phyloP scores from a whole-genome alignment of 805 yeast species.

The Nakazawaea siamensis region DNA sequence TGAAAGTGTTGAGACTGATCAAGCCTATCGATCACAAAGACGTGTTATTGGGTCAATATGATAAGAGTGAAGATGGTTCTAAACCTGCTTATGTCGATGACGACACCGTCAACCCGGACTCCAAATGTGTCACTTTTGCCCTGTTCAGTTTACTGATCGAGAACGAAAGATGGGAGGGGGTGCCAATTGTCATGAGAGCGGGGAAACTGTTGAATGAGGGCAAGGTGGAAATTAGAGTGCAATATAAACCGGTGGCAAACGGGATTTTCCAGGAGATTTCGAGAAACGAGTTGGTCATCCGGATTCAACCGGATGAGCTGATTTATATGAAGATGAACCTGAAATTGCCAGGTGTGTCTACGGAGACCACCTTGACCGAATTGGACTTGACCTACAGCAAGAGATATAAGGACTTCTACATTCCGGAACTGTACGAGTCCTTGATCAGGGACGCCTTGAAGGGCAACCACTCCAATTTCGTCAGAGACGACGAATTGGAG shows the following conservation, averaged over 20 bases:
- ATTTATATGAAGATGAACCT: constrained; percentile 89
- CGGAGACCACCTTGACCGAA: constrained; percentile 77
- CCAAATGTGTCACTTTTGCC: constrained; percentile 89
- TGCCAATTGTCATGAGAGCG: constrained; percentile 90
- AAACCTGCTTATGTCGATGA: constrained; percentile 93
- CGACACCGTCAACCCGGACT: constrained; percentile 72
- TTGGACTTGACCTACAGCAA: constrained; percentile 79
- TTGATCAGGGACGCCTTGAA: constrained; percentile 82
- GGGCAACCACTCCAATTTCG: constrained; percentile 96
- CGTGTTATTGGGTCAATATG: constrained; percentile 83
- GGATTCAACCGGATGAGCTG: constrained; percentile 94
- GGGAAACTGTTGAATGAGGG: constrained; percentile 96
- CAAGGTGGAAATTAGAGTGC: constrained; percentile 91
- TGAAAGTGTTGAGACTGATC: constrained; percentile 79
- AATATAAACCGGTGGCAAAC: constrained; percentile 77
- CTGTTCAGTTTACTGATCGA: constrained; percentile 71
- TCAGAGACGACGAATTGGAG: constrained; percentile 95
- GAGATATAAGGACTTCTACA: constrained; percentile 83
- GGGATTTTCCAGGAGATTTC: constrained; percentile 78
- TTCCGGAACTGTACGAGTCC: constrained; percentile 97
- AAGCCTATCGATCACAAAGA: constrained; percentile 57
- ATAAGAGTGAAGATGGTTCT: constrained; percentile 72
- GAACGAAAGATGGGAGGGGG: constrained; percentile 98
- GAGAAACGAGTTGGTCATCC: constrained; percentile 87
- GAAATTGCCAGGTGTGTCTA: constrained; percentile 87